Evolutionary conservation across 2,329 filamentous ascomycete genomes (phyloP).

Genomic region (Byssochlamys sp.): DNA sequence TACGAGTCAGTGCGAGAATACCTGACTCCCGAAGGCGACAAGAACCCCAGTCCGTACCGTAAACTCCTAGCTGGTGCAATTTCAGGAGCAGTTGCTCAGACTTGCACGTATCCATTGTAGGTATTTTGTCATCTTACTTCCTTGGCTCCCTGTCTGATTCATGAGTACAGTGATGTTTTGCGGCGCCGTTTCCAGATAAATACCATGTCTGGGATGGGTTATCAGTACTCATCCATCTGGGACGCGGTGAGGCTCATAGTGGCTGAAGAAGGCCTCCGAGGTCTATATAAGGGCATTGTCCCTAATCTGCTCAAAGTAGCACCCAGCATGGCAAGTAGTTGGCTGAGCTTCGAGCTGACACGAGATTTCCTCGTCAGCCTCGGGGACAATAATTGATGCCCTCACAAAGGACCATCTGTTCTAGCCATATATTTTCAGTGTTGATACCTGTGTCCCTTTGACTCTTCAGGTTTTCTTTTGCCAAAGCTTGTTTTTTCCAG

Average conservation of each 20-base stretch:
- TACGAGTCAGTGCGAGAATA: slow-evolving; percentile 81
- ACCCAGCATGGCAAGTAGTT: slow-evolving; percentile 96
- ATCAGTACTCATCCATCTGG: slow-evolving; percentile 78
- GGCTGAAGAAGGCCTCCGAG: slow-evolving; percentile 68
- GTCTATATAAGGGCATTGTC: slow-evolving; percentile 90
- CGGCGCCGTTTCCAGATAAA: slow-evolving; percentile 95
- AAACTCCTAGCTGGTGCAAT: slow-evolving; percentile 85
- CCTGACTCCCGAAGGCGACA: slow-evolving; percentile 77
- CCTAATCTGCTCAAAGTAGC: slow-evolving; percentile 95
- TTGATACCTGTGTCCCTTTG: neutral
- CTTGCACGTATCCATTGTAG: slow-evolving; percentile 96
- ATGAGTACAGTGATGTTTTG: slow-evolving; percentile 58
- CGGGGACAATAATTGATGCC: slow-evolving; percentile 15
- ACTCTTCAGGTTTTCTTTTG: neutral
- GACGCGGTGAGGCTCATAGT: slow-evolving; percentile 78
- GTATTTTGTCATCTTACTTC: slow-evolving; percentile 19
- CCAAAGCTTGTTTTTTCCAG: neutral
- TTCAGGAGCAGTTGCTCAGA: slow-evolving; percentile 92
- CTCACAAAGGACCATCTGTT: neutral
- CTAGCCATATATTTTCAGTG: neutral
- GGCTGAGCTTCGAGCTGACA: slow-evolving; percentile 92
- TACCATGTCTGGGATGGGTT: slow-evolving; percentile 97
- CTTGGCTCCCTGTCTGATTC: slow-evolving; percentile 36
- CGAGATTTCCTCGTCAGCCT: slow-evolving; percentile 70
- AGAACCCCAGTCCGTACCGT: slow-evolving; percentile 66